Evolutionary conservation across 148 eudicot species (phyloP), one percentile per base, ranked within the genome.

Genomic region (Rhododendron vialii): DNA sequence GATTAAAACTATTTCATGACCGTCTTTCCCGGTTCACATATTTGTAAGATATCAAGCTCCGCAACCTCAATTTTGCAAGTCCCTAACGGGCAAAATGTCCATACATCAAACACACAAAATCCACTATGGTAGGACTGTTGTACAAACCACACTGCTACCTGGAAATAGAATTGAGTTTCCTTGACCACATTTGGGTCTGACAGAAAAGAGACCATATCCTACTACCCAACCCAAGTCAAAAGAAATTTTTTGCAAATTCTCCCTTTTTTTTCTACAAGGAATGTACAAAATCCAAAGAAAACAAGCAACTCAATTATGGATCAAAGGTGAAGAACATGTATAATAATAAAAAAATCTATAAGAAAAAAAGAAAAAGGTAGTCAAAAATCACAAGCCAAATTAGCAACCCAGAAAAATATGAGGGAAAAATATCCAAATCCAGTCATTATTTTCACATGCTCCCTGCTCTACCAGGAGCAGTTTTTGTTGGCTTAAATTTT

Each of bases 381-480:
- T 8, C 17, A 33, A 75, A 79, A 80, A 20, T 41, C 45, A 88
- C 30, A 78, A 80, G 73, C 61, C 88, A 35, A 36, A 20, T 86
- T 74, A 74, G 78, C 55, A 84, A 50, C 78, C 38, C 71, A 30
- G 18, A 85, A 80, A 35, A 36, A 81, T 1, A 33, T 51, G 73
- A 36, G 38, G 20, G 55, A 30, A 30, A 69, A 13, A 28, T 71
- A 50, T 11, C 71, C 83, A 87, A 88, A 87, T 65, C 82, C 73
- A 74, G 80, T 86, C 82, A 80, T 22, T 65, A 77, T 82, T 85
- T 75, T 96, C 98, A 95, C 91, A 91, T 87, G 88, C 96, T 95
- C 82, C 93, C 98, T 28, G 94, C 90, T 88, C 95, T 89, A 86
- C 92, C 88, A 63, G 95, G 93, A 57, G 91, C 77, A 59, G 92